These are phyloP conservation scores for Cafeteria roenbergensis DNA, from an alignment of 108 stramenopile genomes.

Conservation along the genomic window DNA sequence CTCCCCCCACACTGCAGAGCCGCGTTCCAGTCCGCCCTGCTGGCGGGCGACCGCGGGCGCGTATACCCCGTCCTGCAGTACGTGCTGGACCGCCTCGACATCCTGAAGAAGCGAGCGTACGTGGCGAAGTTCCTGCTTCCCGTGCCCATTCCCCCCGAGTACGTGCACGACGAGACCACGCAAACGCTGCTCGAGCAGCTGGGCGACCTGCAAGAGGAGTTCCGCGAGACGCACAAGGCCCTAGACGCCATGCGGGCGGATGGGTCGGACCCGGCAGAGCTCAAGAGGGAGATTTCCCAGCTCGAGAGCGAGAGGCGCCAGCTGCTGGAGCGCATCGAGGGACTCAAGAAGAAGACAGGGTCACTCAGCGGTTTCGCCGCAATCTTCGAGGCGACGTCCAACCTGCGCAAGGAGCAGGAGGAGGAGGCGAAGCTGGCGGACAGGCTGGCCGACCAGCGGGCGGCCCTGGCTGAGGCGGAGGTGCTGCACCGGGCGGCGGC, in stretches of 20 bases:
- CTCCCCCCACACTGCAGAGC: neutral
- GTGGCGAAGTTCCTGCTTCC: slow-evolving; percentile 51
- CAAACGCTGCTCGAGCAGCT: slow-evolving; percentile 39
- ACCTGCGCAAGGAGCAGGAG: slow-evolving; percentile 55
- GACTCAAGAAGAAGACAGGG: slow-evolving; percentile 27
- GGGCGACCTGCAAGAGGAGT: slow-evolving; percentile 54
- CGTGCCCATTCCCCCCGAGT: slow-evolving; percentile 54
- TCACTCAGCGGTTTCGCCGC: slow-evolving; percentile 37
- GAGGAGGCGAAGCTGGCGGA: slow-evolving; percentile 47
- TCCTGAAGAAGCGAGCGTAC: slow-evolving; percentile 53
- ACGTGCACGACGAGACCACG: slow-evolving; percentile 42
- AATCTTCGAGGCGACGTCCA: slow-evolving; percentile 37
- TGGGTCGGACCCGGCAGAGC: slow-evolving; percentile 27
- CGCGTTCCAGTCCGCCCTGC: slow-evolving; percentile 11
- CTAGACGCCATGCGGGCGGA: slow-evolving; percentile 30
- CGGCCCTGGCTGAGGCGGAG: slow-evolving; percentile 27
- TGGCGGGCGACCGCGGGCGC: slow-evolving; percentile 33
- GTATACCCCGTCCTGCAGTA: slow-evolving; percentile 56
- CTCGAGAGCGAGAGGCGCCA: slow-evolving; percentile 49
- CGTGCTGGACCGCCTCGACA: slow-evolving; percentile 39
- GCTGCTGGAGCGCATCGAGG: slow-evolving; percentile 34
- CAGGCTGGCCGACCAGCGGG: slow-evolving; percentile 33
- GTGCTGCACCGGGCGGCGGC: neutral
- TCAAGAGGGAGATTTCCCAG: slow-evolving; percentile 37
- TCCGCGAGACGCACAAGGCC: slow-evolving; percentile 55